Conservation (phyloP, 805 yeast genomes). For the fission yeast (Schizosaccharomyces pombe) region DNA sequence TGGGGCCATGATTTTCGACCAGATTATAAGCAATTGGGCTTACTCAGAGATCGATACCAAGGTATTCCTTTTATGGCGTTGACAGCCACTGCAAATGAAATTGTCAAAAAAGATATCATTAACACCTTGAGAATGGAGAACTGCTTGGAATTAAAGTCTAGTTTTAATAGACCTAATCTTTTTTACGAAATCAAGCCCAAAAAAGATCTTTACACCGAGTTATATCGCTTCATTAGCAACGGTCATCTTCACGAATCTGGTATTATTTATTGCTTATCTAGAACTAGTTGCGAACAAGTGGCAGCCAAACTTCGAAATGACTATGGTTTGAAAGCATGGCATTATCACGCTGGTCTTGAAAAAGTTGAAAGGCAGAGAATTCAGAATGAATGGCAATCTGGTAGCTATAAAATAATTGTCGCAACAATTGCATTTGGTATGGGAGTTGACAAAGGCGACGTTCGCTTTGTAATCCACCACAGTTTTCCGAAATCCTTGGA, state of each 20-base stretch:
- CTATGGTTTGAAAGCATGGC: constrained; percentile 42
- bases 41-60: constrained; percentile 51
- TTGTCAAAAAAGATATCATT: constrained; percentile 65
- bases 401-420: constrained; percentile 53
- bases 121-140: constrained; percentile 43
- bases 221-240: constrained; percentile 29
- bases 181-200: constrained; percentile 57
- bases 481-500: constrained; percentile 77
- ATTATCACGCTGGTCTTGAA: constrained; percentile 88
- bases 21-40: constrained; percentile 62
- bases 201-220: constrained; percentile 31
- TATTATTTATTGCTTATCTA: constrained; percentile 81
- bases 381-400: constrained; percentile 68
- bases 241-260: constrained; percentile 45
- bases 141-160: constrained; percentile 47
- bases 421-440: constrained; percentile 97
- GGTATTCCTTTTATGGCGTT: constrained; percentile 79
- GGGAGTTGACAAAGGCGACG: constrained; percentile 97
- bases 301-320: constrained; percentile 29
- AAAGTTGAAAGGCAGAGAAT: constrained; percentile 45
- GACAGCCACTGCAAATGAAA: constrained; percentile 90
- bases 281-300: constrained; percentile 65
- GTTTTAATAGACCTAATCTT: constrained; percentile 75
- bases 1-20: constrained; percentile 99
- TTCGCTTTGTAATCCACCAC: constrained; percentile 70